phyloP scores from a whole-genome alignment of 768 basidiomycete species.

The Trametes punicea region DNA sequence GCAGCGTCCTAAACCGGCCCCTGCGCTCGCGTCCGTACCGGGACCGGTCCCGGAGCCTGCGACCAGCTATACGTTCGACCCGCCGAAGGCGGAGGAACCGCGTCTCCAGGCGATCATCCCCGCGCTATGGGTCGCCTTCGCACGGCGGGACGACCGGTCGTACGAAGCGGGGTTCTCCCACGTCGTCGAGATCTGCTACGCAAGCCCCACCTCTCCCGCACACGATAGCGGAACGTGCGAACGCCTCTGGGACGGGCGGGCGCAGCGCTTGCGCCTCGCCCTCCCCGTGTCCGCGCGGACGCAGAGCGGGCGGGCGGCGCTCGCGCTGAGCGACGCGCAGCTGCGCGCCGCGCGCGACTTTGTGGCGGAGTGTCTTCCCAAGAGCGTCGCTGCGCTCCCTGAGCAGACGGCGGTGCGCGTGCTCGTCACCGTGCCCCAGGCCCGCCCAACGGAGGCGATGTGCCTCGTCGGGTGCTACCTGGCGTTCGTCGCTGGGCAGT shows the following conservation, averaged over 20 bases:
- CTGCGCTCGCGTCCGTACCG: background rate
- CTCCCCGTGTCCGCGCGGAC: constrained; percentile 16
- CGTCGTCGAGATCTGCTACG: constrained; percentile 24
- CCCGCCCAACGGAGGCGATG: constrained; percentile 32
- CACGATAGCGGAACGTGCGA: constrained; percentile 1
- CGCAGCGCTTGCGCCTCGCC: constrained; percentile 21
- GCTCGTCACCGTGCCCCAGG: constrained; percentile 29
- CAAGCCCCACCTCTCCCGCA: background rate
- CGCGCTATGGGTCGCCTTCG: constrained; percentile 25
- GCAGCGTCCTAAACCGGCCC: background rate
- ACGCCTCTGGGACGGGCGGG: constrained; percentile 5
- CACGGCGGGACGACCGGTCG: constrained; percentile 1
- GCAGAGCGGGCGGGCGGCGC: constrained; percentile 11
- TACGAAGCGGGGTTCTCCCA: constrained; percentile 24
- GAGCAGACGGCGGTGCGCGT: constrained; percentile 21
- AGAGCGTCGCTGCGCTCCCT: background rate
- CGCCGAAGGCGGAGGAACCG: constrained; percentile 11
- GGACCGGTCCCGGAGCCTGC: background rate
- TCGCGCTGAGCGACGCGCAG: constrained; percentile 33
- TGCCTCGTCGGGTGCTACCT: constrained; percentile 29
- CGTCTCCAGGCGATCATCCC: constrained; percentile 26
- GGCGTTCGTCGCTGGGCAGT: constrained; percentile 25
- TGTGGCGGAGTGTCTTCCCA: constrained; percentile 38
- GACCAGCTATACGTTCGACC: constrained; percentile 1
- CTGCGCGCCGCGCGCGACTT: constrained; percentile 43